Evolutionary conservation across 1,139 yeast species (phyloP), one percentile per base, ranked within the genome.

Genomic region (Taphrina deformans): DNA sequence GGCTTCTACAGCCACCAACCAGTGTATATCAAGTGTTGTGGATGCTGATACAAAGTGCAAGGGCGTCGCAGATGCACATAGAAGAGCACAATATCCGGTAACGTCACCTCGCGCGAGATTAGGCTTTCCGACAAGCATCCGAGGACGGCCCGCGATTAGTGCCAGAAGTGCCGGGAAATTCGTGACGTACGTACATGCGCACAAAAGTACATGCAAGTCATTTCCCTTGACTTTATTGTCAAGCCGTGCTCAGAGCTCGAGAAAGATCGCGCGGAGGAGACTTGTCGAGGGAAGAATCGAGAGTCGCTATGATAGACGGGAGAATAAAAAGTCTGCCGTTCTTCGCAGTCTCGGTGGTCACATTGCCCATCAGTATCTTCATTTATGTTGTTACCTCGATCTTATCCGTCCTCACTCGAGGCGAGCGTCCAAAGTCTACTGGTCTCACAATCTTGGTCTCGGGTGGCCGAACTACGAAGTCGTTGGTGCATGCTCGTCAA

Each of bases 401-500:
- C 52, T 21, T 44, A 16, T 55, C 52, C 44, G 31, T 55, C 14
- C 41, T 55, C 61, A 18, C 52, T 12, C 26, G 52, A n/a, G 40
- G 27, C 5, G 44, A 18, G 4, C 21, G 41, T 23, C n/a, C 31
- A 21, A 31, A 44, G 31, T 23, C 52, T 10, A n/a, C 61, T 16
- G 61, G 61, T 1, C 31, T 55, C 23, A 55, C 51, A 14, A 29
- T 55, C 26, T 18, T 55, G 27, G 61, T 55, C 4, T 55, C 61
- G 12, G 61, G 61, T 18, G 61, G 61, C 2, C 51, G 61, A 14
- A 33, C 61, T 6, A 55, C 61, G 14, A 55, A 55, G 31, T 16
- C 52, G 2, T n/a, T 55, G 51, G 61, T 55, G 7, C 61, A 55
- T 44, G 51, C 23, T 44, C 52, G 61, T 18, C 44, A 44, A 29